Evolutionary conservation across 495 filamentous ascomycete species (phyloP).

Genomic region (Neurospora cerealis): DNA sequence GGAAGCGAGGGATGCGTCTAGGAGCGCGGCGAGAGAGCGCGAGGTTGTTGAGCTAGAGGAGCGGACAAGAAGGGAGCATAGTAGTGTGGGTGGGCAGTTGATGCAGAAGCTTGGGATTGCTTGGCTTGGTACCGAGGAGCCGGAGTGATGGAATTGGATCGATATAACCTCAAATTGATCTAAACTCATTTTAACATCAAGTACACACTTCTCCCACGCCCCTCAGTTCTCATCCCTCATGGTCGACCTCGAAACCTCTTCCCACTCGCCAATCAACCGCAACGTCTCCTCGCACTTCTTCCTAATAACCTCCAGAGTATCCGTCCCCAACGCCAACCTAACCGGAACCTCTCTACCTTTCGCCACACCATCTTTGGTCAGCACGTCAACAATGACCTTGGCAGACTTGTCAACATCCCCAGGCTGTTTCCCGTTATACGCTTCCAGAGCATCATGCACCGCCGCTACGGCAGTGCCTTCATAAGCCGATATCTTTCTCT

Average conservation of each 20-base stretch:
- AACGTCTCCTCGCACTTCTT: constrained; percentile 23
- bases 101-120: constrained; percentile 26
- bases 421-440: constrained; percentile 24
- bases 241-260: constrained; percentile 15
- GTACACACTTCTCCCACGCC: not conserved
- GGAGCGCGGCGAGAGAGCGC: constrained; percentile 40
- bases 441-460: constrained; percentile 12
- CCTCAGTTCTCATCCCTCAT: not conserved
- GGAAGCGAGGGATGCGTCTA: constrained; percentile 34
- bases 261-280: constrained; percentile 26
- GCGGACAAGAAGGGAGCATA: constrained; percentile 27
- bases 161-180: not conserved
- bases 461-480: constrained; percentile 12
- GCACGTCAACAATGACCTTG: constrained; percentile 33
- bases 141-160: not conserved
- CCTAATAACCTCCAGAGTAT: constrained; percentile 19
- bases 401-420: constrained; percentile 38
- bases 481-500: constrained; percentile 21
- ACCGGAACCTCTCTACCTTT: constrained; percentile 22
- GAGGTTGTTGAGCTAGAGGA: constrained; percentile 28
- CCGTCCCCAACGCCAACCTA: constrained; percentile 24
- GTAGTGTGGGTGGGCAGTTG: constrained; percentile 19
- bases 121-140: not conserved
- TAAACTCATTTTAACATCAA: not conserved
- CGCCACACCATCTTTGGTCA: constrained; percentile 30